Conservation (phyloP, 306 rosid species). For the Macrotyloma uniflorum region DNA sequence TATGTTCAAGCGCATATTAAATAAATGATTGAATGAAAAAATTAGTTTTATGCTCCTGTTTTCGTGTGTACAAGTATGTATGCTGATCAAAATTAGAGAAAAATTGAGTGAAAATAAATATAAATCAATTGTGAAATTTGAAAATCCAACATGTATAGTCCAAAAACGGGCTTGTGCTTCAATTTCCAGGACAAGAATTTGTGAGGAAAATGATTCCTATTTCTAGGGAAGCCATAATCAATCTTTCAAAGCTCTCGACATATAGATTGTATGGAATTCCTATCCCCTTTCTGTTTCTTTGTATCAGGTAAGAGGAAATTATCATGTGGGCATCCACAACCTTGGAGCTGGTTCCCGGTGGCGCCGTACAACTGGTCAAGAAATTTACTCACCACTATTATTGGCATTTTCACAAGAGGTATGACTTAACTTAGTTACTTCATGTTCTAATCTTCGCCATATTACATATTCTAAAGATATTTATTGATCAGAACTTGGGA, state of each 20-base stretch:
- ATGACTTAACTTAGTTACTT: not conserved
- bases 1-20: not conserved
- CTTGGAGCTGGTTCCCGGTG: not conserved
- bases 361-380: slow-evolving; percentile 10
- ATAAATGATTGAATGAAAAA: not conserved
- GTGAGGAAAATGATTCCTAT: not conserved
- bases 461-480: not conserved
- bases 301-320: slow-evolving; percentile 6
- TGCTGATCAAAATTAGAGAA: not conserved
- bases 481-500: not conserved
- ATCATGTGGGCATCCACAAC: not conserved
- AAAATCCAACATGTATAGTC: not conserved
- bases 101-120: not conserved
- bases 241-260: not conserved
- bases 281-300: not conserved
- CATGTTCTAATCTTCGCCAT: not conserved
- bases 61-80: not conserved
- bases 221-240: not conserved
- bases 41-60: not conserved
- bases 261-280: not conserved
- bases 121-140: not conserved
- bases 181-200: not conserved
- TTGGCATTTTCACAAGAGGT: not conserved
- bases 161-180: not conserved
- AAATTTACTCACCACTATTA: not conserved